Conservation (phyloP, 371 early-diverging fungal species). For the Mycotypha africana region DNA sequence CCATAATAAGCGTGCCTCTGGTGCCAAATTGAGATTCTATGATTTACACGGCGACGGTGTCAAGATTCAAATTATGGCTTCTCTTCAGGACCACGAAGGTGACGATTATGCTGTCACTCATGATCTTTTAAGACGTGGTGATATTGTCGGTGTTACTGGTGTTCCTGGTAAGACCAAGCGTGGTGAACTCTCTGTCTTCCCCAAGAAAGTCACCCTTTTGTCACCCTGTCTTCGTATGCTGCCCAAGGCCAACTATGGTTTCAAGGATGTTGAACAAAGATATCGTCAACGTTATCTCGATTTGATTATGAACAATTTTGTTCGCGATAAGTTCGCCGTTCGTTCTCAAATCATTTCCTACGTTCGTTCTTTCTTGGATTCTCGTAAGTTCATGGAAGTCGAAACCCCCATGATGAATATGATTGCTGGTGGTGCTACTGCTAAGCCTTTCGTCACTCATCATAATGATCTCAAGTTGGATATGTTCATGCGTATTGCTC, state of each 20-base stretch:
- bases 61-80: constrained; percentile 95
- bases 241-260: constrained; percentile 95
- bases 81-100: constrained; percentile 73
- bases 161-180: constrained; percentile 91
- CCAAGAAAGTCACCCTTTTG: constrained; percentile 80
- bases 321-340: constrained; percentile 90
- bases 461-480: constrained; percentile 99
- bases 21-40: constrained; percentile 92
- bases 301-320: constrained; percentile 97
- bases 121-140: constrained; percentile 91
- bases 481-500: constrained; percentile 98
- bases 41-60: constrained; percentile 92
- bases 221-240: constrained; percentile 97
- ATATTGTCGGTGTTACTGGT: constrained; percentile 97
- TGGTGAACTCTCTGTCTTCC: constrained; percentile 97
- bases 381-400: constrained; percentile 96
- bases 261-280: constrained; percentile 95
- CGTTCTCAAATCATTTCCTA: constrained; percentile 94
- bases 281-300: constrained; percentile 99
- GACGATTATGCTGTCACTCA: constrained; percentile 77
- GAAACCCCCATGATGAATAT: constrained; percentile 99
- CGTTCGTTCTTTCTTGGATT: constrained; percentile 92
- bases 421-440: constrained; percentile 99
- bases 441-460: constrained; percentile 99
- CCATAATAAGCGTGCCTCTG: constrained; percentile 83